A percentile compares a stretch with the other conserved stretches of the same genome.
phyloP scores from a whole-genome alignment of 2,329 filamentous ascomycete species.

The Aspergillus sp. region DNA sequence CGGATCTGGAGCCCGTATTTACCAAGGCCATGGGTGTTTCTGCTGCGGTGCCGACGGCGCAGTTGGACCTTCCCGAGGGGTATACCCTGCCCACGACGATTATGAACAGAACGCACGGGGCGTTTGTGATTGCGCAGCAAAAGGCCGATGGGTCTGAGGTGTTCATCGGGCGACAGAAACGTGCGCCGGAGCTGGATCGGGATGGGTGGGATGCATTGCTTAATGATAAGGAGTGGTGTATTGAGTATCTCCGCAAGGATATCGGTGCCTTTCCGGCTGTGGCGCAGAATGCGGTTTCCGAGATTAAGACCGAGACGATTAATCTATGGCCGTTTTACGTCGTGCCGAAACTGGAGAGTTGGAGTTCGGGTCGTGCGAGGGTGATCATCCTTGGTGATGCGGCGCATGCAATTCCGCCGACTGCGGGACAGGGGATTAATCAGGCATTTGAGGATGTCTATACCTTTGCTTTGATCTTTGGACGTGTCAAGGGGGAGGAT shows the following conservation, averaged over 20 bases:
- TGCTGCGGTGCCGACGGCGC: slow-evolving; percentile 37
- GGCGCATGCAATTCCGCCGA: slow-evolving; percentile 62
- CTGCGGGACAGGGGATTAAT: slow-evolving; percentile 60
- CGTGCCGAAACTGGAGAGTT: slow-evolving; percentile 48
- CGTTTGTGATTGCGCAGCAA: slow-evolving; percentile 52
- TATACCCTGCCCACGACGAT: slow-evolving; percentile 48
- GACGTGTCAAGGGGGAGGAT: neutral
- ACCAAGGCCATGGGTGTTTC: slow-evolving; percentile 48
- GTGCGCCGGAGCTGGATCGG: slow-evolving; percentile 38
- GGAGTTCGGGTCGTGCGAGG: slow-evolving; percentile 39
- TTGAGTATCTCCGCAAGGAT: slow-evolving; percentile 37
- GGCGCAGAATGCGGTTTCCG: slow-evolving; percentile 38
- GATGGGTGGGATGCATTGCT: slow-evolving; percentile 45
- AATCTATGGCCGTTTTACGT: slow-evolving; percentile 54
- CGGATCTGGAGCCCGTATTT: slow-evolving; percentile 51
- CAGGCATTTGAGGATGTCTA: slow-evolving; percentile 58
- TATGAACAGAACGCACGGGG: slow-evolving; percentile 44
- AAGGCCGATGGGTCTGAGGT: slow-evolving; percentile 48
- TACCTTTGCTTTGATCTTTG: slow-evolving; percentile 34
- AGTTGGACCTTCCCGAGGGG: slow-evolving; percentile 35
- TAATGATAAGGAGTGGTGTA: slow-evolving; percentile 42
- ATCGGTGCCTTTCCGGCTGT: slow-evolving; percentile 36
- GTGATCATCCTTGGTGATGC: slow-evolving; percentile 60
- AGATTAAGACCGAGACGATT: slow-evolving; percentile 38
- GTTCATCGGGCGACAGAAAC: slow-evolving; percentile 49